Conservation (phyloP, 2,329 filamentous ascomycete species). For the Byssochlamys sp. region DNA sequence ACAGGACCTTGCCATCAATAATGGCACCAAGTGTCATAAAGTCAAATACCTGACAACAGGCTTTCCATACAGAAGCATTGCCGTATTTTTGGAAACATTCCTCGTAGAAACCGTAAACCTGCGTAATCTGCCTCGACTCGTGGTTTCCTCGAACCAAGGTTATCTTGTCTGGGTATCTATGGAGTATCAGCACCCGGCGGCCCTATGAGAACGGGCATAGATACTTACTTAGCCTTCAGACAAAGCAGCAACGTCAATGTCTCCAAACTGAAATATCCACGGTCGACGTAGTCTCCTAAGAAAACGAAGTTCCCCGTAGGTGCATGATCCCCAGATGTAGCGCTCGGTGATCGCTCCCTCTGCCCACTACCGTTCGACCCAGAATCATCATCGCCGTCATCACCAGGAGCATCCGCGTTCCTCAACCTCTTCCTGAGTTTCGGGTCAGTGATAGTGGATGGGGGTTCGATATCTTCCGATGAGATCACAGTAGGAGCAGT, state of each 20-base stretch:
- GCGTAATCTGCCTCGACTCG: constrained; percentile 67
- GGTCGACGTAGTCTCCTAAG: constrained; percentile 63
- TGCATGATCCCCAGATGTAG: constrained; percentile 22
- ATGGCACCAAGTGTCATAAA: constrained; percentile 65
- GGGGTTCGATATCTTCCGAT: constrained; percentile 85
- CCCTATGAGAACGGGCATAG: not conserved
- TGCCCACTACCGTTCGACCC: constrained; percentile 9
- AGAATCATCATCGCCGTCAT: constrained; percentile 22
- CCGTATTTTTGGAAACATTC: constrained; percentile 69
- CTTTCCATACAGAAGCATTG: constrained; percentile 70
- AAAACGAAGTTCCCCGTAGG: constrained; percentile 63
- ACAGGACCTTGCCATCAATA: constrained; percentile 65
- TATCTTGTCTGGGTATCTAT: constrained; percentile 60
- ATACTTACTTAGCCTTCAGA: constrained; percentile 57
- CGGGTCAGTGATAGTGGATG: constrained; percentile 76
- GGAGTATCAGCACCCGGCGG: constrained; percentile 5
- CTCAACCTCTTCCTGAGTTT: constrained; percentile 79
- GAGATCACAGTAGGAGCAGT: constrained; percentile 67
- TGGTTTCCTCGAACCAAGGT: constrained; percentile 67
- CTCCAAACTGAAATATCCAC: constrained; percentile 65
- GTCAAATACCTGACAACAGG: constrained; percentile 68
- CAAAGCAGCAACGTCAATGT: constrained; percentile 65
- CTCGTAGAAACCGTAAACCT: constrained; percentile 71
- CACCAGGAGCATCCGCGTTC: constrained; percentile 19
- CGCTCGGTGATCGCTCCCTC: constrained; percentile 20